These are phyloP conservation scores for Calycina herbarum DNA, from an alignment of 2,329 filamentous ascomycete species.

Conservation along the genomic window DNA sequence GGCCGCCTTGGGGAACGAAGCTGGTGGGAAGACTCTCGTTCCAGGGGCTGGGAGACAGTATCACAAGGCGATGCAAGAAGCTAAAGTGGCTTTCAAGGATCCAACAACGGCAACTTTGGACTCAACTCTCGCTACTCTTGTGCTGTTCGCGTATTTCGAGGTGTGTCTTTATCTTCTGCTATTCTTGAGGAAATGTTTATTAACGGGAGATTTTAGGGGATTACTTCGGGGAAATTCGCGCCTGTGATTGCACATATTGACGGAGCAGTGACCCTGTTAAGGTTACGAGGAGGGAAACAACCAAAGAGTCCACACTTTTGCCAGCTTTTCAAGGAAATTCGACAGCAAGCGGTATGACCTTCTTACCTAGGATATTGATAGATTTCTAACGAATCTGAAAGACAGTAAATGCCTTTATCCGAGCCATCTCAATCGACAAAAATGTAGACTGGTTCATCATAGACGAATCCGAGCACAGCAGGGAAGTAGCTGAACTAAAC, in stretches of 20 bases:
- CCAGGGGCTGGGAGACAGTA: conserved; percentile 49
- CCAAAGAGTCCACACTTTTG: not conserved
- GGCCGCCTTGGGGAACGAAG: conserved; percentile 54
- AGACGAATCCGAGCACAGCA: conserved; percentile 9
- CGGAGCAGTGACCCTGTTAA: conserved; percentile 58
- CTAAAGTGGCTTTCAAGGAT: conserved; percentile 51
- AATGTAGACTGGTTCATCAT: conserved; percentile 39
- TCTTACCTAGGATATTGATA: not conserved
- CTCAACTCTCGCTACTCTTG: conserved; percentile 55
- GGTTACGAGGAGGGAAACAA: conserved; percentile 45
- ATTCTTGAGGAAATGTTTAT: not conserved
- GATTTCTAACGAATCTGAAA: conserved; percentile 18
- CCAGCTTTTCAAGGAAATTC: conserved; percentile 1
- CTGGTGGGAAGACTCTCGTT: conserved; percentile 36
- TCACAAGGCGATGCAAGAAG: conserved; percentile 50
- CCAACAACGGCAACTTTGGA: conserved; percentile 49
- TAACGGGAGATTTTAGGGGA: not conserved
- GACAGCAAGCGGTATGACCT: not conserved
- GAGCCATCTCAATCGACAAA: conserved; percentile 55
- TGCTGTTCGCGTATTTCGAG: conserved; percentile 59
- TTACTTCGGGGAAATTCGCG: conserved; percentile 39
- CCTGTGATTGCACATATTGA: conserved; percentile 50
- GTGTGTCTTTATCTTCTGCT: conserved; percentile 31
- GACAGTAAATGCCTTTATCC: conserved; percentile 45
- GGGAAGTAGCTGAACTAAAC: not conserved